Percentiles rank a stretch among this genome's conserved stretches.
phyloP scores from a whole-genome alignment of 2,329 filamentous ascomycete genomes.

The Fusarium neocosmosporiellum region DNA sequence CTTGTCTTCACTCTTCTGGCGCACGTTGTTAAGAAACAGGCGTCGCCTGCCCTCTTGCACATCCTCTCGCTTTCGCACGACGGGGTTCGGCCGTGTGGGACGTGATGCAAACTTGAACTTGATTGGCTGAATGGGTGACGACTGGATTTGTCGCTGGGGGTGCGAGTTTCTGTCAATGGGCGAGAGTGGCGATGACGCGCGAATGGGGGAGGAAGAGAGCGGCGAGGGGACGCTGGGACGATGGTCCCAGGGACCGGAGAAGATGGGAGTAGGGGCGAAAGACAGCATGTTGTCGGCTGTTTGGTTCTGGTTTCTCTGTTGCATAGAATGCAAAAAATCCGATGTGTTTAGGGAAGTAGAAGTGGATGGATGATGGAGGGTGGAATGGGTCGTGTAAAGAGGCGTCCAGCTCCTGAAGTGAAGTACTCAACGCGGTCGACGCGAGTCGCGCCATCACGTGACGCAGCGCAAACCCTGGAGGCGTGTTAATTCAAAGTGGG shows the following conservation, averaged over 20 bases:
- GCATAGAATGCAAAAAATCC: constrained; percentile 39
- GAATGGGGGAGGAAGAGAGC: constrained; percentile 66
- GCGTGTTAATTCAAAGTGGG: constrained; percentile 13
- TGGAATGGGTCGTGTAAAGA: constrained; percentile 33
- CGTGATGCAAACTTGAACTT: constrained; percentile 65
- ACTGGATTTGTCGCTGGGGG: constrained; percentile 56
- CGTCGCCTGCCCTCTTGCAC: constrained; percentile 72
- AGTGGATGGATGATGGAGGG: constrained; percentile 9
- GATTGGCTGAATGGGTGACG: constrained; percentile 55
- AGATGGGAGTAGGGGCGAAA: constrained; percentile 56
- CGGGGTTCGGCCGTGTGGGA: constrained; percentile 70
- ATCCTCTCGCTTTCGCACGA: constrained; percentile 70
- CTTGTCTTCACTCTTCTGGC: constrained; percentile 69
- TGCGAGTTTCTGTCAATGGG: constrained; percentile 56
- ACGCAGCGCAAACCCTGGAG: not conserved
- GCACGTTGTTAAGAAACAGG: constrained; percentile 76
- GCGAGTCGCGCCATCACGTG: constrained; percentile 49
- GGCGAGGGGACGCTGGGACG: constrained; percentile 60
- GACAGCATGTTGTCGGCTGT: constrained; percentile 53
- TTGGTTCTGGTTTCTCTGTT: constrained; percentile 47
- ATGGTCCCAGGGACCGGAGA: constrained; percentile 57
- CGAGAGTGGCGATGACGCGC: constrained; percentile 61
- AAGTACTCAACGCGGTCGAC: constrained; percentile 39
- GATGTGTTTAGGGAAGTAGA: not conserved
- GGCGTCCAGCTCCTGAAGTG: constrained; percentile 10